Evolutionary conservation across 108 stramenopile species (phyloP).

Genomic region (Nannochloropsis oceanica): DNA sequence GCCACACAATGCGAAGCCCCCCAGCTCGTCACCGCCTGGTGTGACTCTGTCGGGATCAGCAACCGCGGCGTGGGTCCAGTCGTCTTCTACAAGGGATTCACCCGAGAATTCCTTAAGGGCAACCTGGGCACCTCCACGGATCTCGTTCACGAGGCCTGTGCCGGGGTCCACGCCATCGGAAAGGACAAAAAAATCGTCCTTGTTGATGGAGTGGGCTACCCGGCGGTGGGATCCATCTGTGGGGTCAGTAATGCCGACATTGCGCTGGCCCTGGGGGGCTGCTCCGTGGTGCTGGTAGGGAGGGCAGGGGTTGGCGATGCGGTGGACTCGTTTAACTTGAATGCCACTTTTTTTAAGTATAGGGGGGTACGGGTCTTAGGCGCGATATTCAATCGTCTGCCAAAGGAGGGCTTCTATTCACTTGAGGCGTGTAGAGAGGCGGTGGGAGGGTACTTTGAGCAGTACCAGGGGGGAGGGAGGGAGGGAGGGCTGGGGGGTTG

Average conservation of each 20-base stretch:
- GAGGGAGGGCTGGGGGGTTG: slow-evolving; percentile 2
- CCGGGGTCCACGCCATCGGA: slow-evolving; percentile 55
- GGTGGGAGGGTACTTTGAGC: slow-evolving; percentile 10
- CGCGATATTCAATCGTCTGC: slow-evolving; percentile 32
- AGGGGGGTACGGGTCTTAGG: slow-evolving; percentile 24
- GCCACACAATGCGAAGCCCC: slow-evolving; percentile 83
- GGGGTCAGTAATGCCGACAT: slow-evolving; percentile 83
- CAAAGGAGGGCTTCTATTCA: slow-evolving; percentile 20
- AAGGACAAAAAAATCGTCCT: slow-evolving; percentile 48
- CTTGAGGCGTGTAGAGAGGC: slow-evolving; percentile 8
- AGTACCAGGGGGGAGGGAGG: background rate
- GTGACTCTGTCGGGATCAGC: slow-evolving; percentile 56
- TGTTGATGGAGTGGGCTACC: slow-evolving; percentile 93
- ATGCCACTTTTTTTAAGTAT: slow-evolving; percentile 68
- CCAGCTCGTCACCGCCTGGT: slow-evolving; percentile 70
- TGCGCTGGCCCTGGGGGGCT: slow-evolving; percentile 42
- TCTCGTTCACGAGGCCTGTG: slow-evolving; percentile 50
- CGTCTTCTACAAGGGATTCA: slow-evolving; percentile 90
- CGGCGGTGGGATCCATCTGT: slow-evolving; percentile 84
- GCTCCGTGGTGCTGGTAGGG: slow-evolving; percentile 57
- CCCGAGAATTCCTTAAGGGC: slow-evolving; percentile 70
- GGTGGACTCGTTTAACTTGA: slow-evolving; percentile 86
- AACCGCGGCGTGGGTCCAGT: slow-evolving; percentile 75
- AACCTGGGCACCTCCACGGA: slow-evolving; percentile 35
- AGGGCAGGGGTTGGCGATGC: slow-evolving; percentile 67